phyloP scores from a whole-genome alignment of 306 rosid genomes.

The Arachis stenosperma region DNA sequence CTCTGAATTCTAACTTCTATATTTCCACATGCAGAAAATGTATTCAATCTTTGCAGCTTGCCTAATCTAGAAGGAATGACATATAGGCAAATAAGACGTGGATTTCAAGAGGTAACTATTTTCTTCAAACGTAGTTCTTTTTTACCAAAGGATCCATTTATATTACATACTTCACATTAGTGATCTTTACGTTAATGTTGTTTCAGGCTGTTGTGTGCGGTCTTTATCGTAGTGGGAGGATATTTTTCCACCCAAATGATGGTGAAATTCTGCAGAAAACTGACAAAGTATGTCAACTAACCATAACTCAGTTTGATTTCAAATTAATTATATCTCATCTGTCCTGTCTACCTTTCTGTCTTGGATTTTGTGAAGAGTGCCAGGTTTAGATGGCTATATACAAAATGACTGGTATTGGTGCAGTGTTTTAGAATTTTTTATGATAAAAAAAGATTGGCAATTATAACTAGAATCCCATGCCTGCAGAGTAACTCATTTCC shows the following conservation, averaged over 20 bases:
- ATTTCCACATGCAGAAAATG: conserved; percentile 76
- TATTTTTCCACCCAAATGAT: conserved; percentile 87
- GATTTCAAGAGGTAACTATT: conserved; percentile 68
- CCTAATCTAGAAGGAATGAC: conserved; percentile 68
- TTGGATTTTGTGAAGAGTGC: too few species aligned
- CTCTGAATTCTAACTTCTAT: conserved; percentile 34
- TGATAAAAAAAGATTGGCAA: too few species aligned
- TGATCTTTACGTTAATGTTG: conserved; percentile 36
- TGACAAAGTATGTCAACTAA: conserved; percentile 75
- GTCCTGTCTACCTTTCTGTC: too few species aligned
- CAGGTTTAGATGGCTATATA: too few species aligned
- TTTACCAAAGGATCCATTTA: conserved; percentile 13
- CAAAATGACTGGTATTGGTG: too few species aligned
- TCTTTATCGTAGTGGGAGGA: conserved; percentile 77
- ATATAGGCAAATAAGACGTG: conserved; percentile 67
- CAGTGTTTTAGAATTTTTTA: too few species aligned
- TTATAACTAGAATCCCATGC: too few species aligned
- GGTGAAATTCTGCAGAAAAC: conserved; percentile 70
- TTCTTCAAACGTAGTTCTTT: conserved; percentile 31
- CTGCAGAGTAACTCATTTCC: too few species aligned
- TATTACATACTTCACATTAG: conserved; percentile 22
- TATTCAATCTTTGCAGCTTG: conserved; percentile 74
- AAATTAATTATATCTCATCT: too few species aligned
- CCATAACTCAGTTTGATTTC: too few species aligned
- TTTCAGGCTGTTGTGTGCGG: conserved; percentile 93